Evolutionary conservation across 768 basidiomycete species (phyloP), one percentile per base, ranked within the genome.

Genomic region (Gloeostereum incarnatum): DNA sequence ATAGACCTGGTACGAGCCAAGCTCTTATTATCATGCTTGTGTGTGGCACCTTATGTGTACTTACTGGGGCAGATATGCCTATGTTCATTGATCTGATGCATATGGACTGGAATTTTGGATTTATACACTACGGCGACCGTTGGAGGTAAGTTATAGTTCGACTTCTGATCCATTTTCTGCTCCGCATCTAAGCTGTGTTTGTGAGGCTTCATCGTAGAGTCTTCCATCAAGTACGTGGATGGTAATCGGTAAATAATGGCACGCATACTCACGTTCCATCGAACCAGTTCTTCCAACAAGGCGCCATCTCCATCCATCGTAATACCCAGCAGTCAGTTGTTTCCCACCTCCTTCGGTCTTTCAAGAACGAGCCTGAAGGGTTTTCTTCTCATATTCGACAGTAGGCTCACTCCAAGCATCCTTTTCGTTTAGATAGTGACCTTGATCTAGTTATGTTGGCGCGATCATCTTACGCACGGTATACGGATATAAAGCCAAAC

Each of bases 221-320:
- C 14, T 49, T 55, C 33, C 49, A 51, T 19, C 48, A 55, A 30
- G n/a, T n/a, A n/a, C n/a, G n/a, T n/a, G n/a, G n/a, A n/a, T n/a
- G n/a, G n/a, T n/a, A n/a, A n/a, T n/a, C n/a, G n/a, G n/a, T n/a
- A n/a, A n/a, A n/a, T n/a, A n/a, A n/a, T n/a, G n/a, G n/a, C n/a
- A n/a, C n/a, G n/a, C n/a, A n/a, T n/a, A n/a, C n/a, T n/a, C n/a
- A n/a, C n/a, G n/a, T n/a, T n/a, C n/a, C n/a, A n/a, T n/a, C n/a
- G n/a, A n/a, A n/a, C n/a, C n/a, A n/a, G n/a, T n/a, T n/a, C n/a
- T n/a, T n/a, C n/a, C n/a, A n/a, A n/a, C n/a, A n/a, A n/a, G n/a
- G n/a, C n/a, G n/a, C n/a, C n/a, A n/a, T n/a, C n/a, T n/a, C n/a
- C n/a, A n/a, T n/a, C n/a, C n/a, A n/a, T n/a, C n/a, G n/a, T n/a